These are phyloP conservation scores for Styphnolobium japonicum DNA, from an alignment of 306 rosid genomes.

Conservation along the genomic window DNA sequence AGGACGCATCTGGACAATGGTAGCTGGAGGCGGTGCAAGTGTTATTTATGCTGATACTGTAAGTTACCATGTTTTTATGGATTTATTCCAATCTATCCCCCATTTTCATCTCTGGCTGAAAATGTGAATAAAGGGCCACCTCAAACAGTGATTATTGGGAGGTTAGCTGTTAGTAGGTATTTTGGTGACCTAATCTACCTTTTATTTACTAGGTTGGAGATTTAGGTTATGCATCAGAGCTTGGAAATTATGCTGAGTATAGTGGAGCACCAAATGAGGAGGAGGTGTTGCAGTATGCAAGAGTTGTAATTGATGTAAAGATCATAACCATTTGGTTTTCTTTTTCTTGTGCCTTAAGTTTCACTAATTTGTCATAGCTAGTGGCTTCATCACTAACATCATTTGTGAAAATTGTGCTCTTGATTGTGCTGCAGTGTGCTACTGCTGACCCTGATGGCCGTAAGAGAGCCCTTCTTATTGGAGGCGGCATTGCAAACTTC, in stretches of 20 bases:
- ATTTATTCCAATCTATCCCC: neutral
- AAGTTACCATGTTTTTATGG: constrained; percentile 28
- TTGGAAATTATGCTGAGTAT: constrained; percentile 94
- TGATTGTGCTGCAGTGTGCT: constrained; percentile 65
- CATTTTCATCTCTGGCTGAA: neutral
- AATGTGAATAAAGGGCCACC: constrained; percentile 1
- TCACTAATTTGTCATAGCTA: neutral
- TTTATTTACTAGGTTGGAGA: constrained; percentile 66
- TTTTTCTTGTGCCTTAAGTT: constrained; percentile 6
- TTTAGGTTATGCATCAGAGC: constrained; percentile 90
- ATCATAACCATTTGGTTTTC: neutral
- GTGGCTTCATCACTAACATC: neutral
- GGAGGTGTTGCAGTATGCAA: constrained; percentile 89
- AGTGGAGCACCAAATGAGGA: constrained; percentile 97
- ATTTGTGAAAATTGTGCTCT: constrained; percentile 12
- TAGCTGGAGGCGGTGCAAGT: constrained; percentile 94
- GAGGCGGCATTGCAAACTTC: constrained; percentile 93
- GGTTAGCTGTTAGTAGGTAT: neutral
- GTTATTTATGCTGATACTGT: constrained; percentile 89
- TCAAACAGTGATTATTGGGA: neutral
- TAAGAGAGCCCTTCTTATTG: constrained; percentile 84
- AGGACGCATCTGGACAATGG: constrained; percentile 96
- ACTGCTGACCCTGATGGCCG: constrained; percentile 82
- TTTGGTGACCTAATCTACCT: neutral
- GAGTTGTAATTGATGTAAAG: constrained; percentile 81